These are phyloP conservation scores for Hymenotorrendiella dingleyae DNA, from an alignment of 2,329 filamentous ascomycete genomes.

Conservation along the genomic window DNA sequence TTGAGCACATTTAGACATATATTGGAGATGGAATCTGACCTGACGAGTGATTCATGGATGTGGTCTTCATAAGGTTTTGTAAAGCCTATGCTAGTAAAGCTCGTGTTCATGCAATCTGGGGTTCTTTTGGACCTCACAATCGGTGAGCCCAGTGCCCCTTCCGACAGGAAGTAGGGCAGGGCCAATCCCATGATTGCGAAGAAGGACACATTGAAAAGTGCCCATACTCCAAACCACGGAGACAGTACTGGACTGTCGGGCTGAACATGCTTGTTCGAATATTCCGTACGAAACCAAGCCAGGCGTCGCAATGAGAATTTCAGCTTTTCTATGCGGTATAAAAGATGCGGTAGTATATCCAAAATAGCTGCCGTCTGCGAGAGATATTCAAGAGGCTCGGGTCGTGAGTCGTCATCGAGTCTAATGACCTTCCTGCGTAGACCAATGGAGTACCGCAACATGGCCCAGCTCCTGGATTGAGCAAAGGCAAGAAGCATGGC, in stretches of 20 bases:
- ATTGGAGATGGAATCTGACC: background rate
- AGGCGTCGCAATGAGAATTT: background rate
- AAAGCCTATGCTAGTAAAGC: background rate
- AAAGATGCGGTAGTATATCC: background rate
- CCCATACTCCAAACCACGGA: background rate
- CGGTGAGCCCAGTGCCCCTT: background rate
- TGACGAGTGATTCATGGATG: too few relatives aligned
- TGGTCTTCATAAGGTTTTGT: too few relatives aligned
- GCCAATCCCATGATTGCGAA: background rate
- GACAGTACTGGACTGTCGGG: background rate
- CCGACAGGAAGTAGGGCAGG: background rate
- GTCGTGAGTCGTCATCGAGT: background rate
- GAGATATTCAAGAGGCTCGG: background rate
- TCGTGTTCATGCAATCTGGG: background rate
- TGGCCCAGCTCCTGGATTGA: background rate
- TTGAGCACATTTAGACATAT: background rate
- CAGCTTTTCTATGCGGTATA: background rate
- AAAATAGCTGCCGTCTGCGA: background rate
- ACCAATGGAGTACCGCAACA: background rate
- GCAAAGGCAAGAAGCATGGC: background rate
- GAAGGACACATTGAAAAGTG: background rate
- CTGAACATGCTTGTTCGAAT: background rate
- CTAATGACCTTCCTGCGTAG: background rate
- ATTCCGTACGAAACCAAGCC: background rate
- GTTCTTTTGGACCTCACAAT: background rate